Evolutionary conservation across 495 filamentous ascomycete species (phyloP).

Genomic region (Corynascus novoguineensis): DNA sequence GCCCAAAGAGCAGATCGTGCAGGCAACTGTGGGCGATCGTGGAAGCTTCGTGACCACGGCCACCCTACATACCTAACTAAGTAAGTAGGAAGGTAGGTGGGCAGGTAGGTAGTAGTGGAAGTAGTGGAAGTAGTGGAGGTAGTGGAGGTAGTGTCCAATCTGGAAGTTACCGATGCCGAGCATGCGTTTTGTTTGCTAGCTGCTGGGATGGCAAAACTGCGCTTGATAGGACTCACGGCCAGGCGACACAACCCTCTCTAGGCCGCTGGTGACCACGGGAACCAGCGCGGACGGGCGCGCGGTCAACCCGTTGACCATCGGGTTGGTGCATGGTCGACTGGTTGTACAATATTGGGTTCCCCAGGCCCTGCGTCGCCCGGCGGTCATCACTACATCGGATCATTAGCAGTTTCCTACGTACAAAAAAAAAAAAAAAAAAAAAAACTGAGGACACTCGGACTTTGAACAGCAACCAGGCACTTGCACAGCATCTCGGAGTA

Average conservation of each 20-base stretch:
- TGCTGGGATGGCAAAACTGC: too few relatives aligned
- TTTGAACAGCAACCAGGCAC: neutral
- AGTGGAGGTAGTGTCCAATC: too few relatives aligned
- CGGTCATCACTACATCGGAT: neutral
- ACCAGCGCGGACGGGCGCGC: neutral
- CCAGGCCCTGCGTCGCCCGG: neutral
- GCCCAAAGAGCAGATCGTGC: slow-evolving; percentile 10
- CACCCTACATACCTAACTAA: slow-evolving; percentile 10
- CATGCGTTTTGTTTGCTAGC: neutral
- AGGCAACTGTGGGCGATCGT: slow-evolving; percentile 12
- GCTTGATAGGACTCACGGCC: too few relatives aligned
- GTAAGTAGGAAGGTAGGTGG: too few relatives aligned
- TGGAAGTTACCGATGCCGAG: too few relatives aligned
- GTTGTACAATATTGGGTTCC: neutral
- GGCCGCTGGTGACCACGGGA: neutral
- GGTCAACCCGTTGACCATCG: neutral
- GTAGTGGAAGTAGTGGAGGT: too few relatives aligned
- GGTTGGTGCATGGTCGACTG: slow-evolving; percentile 7
- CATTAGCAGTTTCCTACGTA: neutral
- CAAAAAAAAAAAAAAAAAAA: neutral
- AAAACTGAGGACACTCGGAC: too few relatives aligned
- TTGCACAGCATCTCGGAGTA: neutral
- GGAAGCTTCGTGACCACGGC: slow-evolving; percentile 15
- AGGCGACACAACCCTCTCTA: neutral
- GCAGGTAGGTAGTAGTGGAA: too few relatives aligned